phyloP scores from a whole-genome alignment of 768 basidiomycete genomes.

The Leccinellum luteum region DNA sequence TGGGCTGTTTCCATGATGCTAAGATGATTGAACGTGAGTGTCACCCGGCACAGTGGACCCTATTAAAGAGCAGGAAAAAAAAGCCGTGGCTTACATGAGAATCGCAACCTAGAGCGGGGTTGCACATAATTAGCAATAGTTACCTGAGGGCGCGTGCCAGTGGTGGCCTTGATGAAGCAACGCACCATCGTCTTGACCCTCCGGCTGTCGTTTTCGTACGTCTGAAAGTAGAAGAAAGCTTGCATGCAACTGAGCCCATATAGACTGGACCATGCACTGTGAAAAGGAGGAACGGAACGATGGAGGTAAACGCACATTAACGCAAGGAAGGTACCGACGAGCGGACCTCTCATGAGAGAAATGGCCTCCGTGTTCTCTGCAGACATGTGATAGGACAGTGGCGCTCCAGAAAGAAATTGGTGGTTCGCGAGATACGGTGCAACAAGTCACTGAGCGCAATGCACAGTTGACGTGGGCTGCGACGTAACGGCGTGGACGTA shows the following conservation, averaged over 20 bases:
- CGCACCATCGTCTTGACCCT: slow-evolving; percentile 24
- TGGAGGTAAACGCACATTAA: slow-evolving; percentile 1
- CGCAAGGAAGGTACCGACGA: slow-evolving; percentile 26
- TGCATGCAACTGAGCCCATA: slow-evolving; percentile 31
- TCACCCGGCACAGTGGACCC: too few species aligned
- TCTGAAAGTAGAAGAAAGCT: slow-evolving; percentile 28
- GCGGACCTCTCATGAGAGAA: slow-evolving; percentile 23
- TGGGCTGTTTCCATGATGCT: slow-evolving; percentile 25
- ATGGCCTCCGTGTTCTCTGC: background rate
- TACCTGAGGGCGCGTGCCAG: too few species aligned
- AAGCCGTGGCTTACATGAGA: slow-evolving; percentile 14
- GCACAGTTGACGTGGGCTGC: too few species aligned
- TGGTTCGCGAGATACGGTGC: too few species aligned
- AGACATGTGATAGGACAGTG: background rate
- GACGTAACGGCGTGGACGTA: too few species aligned
- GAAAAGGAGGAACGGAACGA: background rate
- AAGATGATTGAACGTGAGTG: background rate
- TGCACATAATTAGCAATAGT: background rate
- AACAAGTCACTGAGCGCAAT: too few species aligned
- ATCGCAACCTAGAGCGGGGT: slow-evolving; percentile 15
- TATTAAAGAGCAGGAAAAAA: background rate
- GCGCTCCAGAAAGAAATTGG: too few species aligned
- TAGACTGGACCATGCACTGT: slow-evolving; percentile 8
- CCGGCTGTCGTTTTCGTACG: slow-evolving; percentile 15
- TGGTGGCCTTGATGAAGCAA: background rate